Base-by-base conservation (phyloP, 2,329 filamentous ascomycete species). In the Penicillium hordei region DNA sequence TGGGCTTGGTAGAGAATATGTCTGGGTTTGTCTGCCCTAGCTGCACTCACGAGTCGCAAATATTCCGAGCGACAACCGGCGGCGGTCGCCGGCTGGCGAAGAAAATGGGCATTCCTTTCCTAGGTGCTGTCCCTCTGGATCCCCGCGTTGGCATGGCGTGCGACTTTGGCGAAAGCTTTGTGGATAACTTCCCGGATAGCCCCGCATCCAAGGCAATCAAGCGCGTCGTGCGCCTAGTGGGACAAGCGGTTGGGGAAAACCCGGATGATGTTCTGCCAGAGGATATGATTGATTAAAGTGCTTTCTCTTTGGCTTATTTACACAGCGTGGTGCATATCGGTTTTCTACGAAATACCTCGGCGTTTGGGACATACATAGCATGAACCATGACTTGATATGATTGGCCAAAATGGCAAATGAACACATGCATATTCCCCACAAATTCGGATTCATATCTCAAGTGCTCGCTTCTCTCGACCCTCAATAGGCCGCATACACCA, bases 1-100 rank as follows among this genome's bases (percentile, higher is more conserved):
- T 99, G 4, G 94, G 94, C 0, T 81, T 99, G 40, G 94, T 96
- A 17, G 94, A 99, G 80, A 99, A 99, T 72, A 99, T 99, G 94
- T 91, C 88, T 58, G 91, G 92, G 4, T 99, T 97, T 68, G 93
- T 99, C 52, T 99, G 94, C 71, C 93, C 93, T 10, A 93, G 90
- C 56, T 99, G 94, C 76, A 90, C 86, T 54, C 87, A 92, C 55
- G 81, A 86, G 68, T 84, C 81, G 68, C 86, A 96, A 73, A 96
- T 99, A 49, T 99, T 99, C 79, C 84, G 86, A 66, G 87, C 94
- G 12, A 95, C 90, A 10, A 99, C 94, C 0, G 94, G 94, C 9
- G 94, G 95, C 21, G 94, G 90, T 2, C 82, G 82, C 55, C 86
- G 84, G 42, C 75, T 99, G 63, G 93, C 94, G 2, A 82, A 89